phyloP scores from a whole-genome alignment of 208 protist genomes.

The Crithidia fasciculata region DNA sequence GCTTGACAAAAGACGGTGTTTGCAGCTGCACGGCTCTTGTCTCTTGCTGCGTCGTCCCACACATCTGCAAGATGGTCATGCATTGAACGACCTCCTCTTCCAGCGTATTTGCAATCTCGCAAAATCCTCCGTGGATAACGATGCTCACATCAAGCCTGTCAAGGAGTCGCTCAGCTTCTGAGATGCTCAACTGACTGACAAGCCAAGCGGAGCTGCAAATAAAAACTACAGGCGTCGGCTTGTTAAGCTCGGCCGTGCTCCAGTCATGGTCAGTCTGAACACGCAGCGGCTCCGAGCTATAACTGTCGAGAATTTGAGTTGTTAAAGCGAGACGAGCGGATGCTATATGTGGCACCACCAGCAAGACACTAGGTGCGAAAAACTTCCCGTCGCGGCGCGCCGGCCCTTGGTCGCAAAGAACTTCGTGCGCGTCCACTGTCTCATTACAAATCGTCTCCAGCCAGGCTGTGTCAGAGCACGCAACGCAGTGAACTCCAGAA shows the following conservation, averaged over 20 bases:
- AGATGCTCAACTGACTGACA: slow-evolving; percentile 23
- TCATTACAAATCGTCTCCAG: slow-evolving; percentile 20
- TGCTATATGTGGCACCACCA: slow-evolving; percentile 41
- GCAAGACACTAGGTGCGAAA: slow-evolving; percentile 35
- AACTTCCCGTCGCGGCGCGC: background rate
- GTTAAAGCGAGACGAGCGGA: slow-evolving; percentile 34
- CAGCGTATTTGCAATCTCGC: slow-evolving; percentile 38
- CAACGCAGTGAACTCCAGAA: slow-evolving; percentile 5
- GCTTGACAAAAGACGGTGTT: slow-evolving; percentile 11
- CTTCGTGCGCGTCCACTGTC: slow-evolving; percentile 33
- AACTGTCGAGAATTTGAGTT: slow-evolving; percentile 56
- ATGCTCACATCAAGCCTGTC: slow-evolving; percentile 35
- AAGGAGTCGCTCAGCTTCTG: slow-evolving; percentile 28
- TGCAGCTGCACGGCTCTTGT: slow-evolving; percentile 19
- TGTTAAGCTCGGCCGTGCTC: slow-evolving; percentile 15
- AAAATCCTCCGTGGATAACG: slow-evolving; percentile 54
- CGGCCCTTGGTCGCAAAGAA: slow-evolving; percentile 17
- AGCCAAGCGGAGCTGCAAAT: slow-evolving; percentile 57
- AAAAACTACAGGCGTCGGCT: slow-evolving; percentile 50
- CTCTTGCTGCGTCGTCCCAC: slow-evolving; percentile 24
- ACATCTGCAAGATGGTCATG: slow-evolving; percentile 18
- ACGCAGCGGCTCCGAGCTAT: slow-evolving; percentile 57
- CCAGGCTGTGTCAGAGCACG: slow-evolving; percentile 14
- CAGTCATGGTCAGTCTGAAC: slow-evolving; percentile 35
- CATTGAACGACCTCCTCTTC: slow-evolving; percentile 50